phyloP scores from a whole-genome alignment of 768 basidiomycete genomes.

The Mycena metata region DNA sequence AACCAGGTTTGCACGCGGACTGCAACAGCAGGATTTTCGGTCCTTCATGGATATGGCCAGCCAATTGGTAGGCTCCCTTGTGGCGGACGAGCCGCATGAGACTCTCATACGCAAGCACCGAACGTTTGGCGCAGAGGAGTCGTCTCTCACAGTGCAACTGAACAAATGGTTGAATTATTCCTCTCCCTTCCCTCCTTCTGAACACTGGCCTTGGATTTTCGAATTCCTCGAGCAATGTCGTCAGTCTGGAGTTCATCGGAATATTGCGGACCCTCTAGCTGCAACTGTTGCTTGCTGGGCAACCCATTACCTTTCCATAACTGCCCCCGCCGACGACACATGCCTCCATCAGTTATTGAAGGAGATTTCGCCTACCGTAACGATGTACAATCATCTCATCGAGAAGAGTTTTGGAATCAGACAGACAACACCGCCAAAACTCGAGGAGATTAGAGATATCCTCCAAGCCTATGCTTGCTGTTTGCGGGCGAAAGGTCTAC shows the following conservation, averaged over 20 bases:
- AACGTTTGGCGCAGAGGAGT: background rate
- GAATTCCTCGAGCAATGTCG: slow-evolving; percentile 28
- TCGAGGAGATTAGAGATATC: slow-evolving; percentile 29
- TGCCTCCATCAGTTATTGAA: slow-evolving; percentile 11
- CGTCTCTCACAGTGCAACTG: slow-evolving; percentile 17
- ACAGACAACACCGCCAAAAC: slow-evolving; percentile 17
- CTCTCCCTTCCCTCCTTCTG: slow-evolving; percentile 7
- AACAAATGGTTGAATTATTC: slow-evolving; percentile 30
- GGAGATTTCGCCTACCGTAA: slow-evolving; percentile 36
- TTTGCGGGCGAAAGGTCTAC: slow-evolving; percentile 52
- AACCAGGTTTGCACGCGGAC: slow-evolving; percentile 13
- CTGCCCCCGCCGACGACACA: background rate
- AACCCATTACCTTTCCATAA: slow-evolving; percentile 19
- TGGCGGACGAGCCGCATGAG: background rate
- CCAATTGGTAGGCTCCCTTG: slow-evolving; percentile 12
- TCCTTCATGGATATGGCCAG: slow-evolving; percentile 25
- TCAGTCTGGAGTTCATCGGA: slow-evolving; percentile 17
- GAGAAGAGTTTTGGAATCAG: slow-evolving; percentile 34
- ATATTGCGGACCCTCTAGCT: slow-evolving; percentile 12
- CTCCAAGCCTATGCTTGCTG: slow-evolving; percentile 43
- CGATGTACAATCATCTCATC: slow-evolving; percentile 49
- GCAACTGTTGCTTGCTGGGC: slow-evolving; percentile 31
- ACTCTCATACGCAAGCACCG: background rate
- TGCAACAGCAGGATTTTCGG: slow-evolving; percentile 16
- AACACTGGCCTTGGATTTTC: slow-evolving; percentile 1